These are phyloP conservation scores for Malassezia globosa DNA, from an alignment of 1,284 basidiomycete genomes.

Conservation along the genomic window DNA sequence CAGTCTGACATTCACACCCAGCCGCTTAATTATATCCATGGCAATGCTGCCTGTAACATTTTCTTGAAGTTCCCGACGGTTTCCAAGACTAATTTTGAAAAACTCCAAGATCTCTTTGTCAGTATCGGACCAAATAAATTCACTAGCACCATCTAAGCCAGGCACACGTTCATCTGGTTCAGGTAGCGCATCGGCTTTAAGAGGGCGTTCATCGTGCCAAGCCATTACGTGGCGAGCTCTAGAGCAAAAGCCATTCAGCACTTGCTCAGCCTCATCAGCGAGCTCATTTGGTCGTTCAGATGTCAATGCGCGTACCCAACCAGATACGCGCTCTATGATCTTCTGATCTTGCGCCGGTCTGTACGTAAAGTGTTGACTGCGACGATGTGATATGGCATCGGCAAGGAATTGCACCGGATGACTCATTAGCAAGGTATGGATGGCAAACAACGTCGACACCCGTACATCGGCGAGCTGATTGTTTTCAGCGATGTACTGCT, in stretches of 20 bases:
- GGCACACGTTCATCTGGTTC: conserved; percentile 12
- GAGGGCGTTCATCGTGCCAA: conserved; percentile 9
- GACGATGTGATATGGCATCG: conserved; percentile 54
- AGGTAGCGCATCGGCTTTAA: conserved; percentile 7
- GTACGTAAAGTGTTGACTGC: conserved; percentile 58
- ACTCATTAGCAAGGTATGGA: conserved; percentile 65
- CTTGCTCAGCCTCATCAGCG: not conserved
- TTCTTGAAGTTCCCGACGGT: conserved; percentile 55
- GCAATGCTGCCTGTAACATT: conserved; percentile 57
- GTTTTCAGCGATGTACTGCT: conserved; percentile 1
- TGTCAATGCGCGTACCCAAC: conserved; percentile 51
- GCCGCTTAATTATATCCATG: conserved; percentile 57
- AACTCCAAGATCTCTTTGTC: conserved; percentile 62
- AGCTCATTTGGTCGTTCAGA: conserved; percentile 17
- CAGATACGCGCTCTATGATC: conserved; percentile 53
- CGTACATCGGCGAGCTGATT: conserved; percentile 9
- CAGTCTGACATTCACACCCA: conserved; percentile 45
- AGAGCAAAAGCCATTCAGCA: conserved; percentile 44
- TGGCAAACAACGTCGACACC: conserved; percentile 53
- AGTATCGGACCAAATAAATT: conserved; percentile 52
- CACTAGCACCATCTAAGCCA: conserved; percentile 38
- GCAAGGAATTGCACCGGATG: conserved; percentile 58
- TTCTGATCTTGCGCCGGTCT: conserved; percentile 58
- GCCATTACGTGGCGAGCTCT: conserved; percentile 22
- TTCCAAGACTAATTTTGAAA: conserved; percentile 57